Percentiles rank a stretch among this genome's conserved stretches.
Evolutionary conservation across 2,329 filamentous ascomycete species (phyloP).

Genomic region (Colletotrichum sp.): DNA sequence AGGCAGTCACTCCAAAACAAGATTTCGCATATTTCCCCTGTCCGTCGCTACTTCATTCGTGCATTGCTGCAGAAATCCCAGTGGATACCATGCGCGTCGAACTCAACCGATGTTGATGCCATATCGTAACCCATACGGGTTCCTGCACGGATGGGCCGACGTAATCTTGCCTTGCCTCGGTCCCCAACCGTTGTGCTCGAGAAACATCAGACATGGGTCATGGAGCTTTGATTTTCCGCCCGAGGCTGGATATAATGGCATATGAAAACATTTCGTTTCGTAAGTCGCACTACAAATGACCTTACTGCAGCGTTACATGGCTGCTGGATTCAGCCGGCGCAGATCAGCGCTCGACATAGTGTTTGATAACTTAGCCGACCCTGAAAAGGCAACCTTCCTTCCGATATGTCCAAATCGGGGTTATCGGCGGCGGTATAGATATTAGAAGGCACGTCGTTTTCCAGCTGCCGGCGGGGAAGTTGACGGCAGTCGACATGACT

Average conservation of each 20-base stretch:
- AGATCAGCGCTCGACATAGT: neutral
- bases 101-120: neutral
- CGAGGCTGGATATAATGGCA: neutral
- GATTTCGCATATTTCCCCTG: neutral
- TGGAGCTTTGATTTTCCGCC: neutral
- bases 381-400: neutral
- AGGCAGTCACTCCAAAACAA: neutral
- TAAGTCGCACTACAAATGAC: neutral
- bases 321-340: neutral
- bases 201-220: neutral
- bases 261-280: neutral
- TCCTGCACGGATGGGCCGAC: neutral
- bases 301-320: neutral
- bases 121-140: neutral
- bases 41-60: neutral
- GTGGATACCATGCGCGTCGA: neutral
- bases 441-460: neutral
- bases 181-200: neutral
- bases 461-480: neutral
- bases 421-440: neutral
- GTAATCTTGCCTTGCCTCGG: neutral
- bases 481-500: neutral
- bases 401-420: neutral
- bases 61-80: neutral
- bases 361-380: neutral